phyloP scores from a whole-genome alignment of 1,284 basidiomycete genomes.

The Flammula alnicola region DNA sequence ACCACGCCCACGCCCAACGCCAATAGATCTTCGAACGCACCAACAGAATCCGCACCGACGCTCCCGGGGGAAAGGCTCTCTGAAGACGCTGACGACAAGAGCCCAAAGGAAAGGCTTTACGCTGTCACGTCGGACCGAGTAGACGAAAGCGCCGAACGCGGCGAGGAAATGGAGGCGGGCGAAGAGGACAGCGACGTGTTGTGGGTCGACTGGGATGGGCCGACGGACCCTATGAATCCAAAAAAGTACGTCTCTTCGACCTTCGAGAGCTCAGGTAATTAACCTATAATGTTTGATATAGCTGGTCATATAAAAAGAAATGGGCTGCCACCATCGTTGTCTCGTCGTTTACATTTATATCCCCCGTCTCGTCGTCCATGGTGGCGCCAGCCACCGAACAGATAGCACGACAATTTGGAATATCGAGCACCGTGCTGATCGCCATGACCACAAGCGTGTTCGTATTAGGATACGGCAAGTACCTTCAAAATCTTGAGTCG shows the following conservation, averaged over 20 bases:
- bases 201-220: conserved; percentile 66
- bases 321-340: conserved; percentile 67
- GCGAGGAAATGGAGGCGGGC: background rate
- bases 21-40: background rate
- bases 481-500: conserved; percentile 7
- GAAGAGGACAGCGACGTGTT: conserved; percentile 25
- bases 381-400: conserved; percentile 66
- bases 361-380: conserved; percentile 73
- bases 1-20: background rate
- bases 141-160: background rate
- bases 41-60: conserved; percentile 3
- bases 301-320: conserved; percentile 49
- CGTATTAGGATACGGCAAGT: conserved; percentile 65
- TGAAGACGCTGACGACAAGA: conserved; percentile 1
- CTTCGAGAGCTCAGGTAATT: too few species aligned
- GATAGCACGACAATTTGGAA: conserved; percentile 58
- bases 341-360: conserved; percentile 69
- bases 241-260: conserved; percentile 51
- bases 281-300: background rate
- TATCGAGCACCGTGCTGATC: conserved; percentile 54
- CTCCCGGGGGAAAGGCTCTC: conserved; percentile 2
- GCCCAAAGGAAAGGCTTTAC: too few species aligned
- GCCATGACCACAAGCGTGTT: conserved; percentile 72
- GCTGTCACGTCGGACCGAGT: too few species aligned
- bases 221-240: conserved; percentile 65